phyloP scores from a whole-genome alignment of 805 yeast species.

The Zygosaccharomyces rouxii region DNA sequence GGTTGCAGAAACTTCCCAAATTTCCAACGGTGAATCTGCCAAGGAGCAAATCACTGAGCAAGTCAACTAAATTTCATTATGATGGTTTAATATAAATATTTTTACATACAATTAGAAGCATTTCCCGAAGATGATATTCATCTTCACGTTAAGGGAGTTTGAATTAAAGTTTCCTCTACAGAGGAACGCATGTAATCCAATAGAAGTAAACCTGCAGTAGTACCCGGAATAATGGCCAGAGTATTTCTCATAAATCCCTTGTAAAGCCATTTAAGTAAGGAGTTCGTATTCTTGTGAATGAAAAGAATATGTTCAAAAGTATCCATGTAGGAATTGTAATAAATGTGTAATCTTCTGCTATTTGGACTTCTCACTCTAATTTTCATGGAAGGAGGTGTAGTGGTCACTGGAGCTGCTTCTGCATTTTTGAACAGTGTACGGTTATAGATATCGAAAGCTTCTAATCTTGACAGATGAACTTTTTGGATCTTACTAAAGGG shows the following conservation, averaged over 20 bases:
- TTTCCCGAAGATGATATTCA: not conserved
- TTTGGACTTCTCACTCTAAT: slow-evolving; percentile 14
- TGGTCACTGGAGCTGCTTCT: slow-evolving; percentile 9
- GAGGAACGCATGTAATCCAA: slow-evolving; percentile 71
- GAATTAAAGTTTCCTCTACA: slow-evolving; percentile 20
- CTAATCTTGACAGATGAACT: slow-evolving; percentile 72
- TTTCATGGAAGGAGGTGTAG: slow-evolving; percentile 10
- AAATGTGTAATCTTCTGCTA: slow-evolving; percentile 38
- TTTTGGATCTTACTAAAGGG: slow-evolving; percentile 79
- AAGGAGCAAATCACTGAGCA: not conserved
- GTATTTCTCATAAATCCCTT: slow-evolving; percentile 75
- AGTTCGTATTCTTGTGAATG: slow-evolving; percentile 49
- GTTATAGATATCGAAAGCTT: slow-evolving; percentile 64
- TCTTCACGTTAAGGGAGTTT: not conserved
- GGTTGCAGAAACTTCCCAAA: not conserved
- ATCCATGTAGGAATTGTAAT: slow-evolving; percentile 72
- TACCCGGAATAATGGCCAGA: slow-evolving; percentile 75
- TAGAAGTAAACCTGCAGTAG: slow-evolving; percentile 78
- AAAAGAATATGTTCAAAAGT: slow-evolving; percentile 59
- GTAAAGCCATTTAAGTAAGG: slow-evolving; percentile 57
- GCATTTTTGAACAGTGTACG: slow-evolving; percentile 30
- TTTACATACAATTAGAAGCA: not conserved
- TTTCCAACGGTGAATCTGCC: not conserved
- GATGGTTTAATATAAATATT: not conserved
- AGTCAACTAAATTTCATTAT: not conserved